Conservation (phyloP, 129 eudicot genomes). For the Tanacetum coccineum region DNA sequence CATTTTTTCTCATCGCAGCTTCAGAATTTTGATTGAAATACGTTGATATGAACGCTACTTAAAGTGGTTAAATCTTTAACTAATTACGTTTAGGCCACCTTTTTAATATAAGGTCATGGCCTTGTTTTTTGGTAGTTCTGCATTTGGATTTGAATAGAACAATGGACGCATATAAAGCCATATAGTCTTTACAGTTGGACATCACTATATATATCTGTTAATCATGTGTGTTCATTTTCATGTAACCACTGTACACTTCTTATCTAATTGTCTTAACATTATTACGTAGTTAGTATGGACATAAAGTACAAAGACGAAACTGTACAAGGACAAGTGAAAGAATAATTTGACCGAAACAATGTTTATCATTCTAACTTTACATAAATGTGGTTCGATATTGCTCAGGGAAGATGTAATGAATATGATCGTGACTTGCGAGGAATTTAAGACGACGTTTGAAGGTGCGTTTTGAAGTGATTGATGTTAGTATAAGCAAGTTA, state of each 20-base stretch:
- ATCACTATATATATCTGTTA: no score
- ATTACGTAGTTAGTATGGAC: not conserved
- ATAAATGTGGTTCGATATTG: not conserved
- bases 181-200: slow-evolving; percentile 1
- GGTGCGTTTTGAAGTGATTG: no score
- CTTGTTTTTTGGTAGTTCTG: not conserved
- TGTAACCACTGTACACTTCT: not conserved
- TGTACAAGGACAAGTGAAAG: not conserved
- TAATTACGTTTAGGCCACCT: slow-evolving; percentile 4
- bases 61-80: slow-evolving; percentile 13
- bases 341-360: not conserved
- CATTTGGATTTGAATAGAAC: no score
- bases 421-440: not conserved
- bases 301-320: not conserved
- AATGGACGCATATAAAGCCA: not conserved
- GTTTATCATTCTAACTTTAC: not conserved
- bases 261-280: no score
- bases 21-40: not conserved
- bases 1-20: not conserved
- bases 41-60: not conserved
- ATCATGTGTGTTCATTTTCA: not conserved
- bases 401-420: not conserved
- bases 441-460: not conserved
- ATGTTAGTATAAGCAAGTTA: no score
- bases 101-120: not conserved